phyloP scores from a whole-genome alignment of 2,329 filamentous ascomycete species.

The Ophiostoma sp. region DNA sequence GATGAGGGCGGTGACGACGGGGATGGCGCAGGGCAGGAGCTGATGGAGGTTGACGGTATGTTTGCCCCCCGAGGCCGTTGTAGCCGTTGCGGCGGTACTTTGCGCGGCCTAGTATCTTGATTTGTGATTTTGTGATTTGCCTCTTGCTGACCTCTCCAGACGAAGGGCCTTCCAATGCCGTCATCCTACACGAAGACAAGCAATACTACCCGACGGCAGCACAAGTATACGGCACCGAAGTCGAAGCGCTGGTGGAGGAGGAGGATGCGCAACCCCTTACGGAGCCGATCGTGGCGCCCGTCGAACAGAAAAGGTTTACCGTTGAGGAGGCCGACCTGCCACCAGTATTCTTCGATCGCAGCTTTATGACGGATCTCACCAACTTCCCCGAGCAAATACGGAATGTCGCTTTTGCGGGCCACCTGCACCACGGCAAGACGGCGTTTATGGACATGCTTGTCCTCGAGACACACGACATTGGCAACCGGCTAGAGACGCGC shows the following conservation, averaged over 20 bases:
- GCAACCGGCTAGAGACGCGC: slow-evolving; percentile 71
- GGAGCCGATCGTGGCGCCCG: slow-evolving; percentile 87
- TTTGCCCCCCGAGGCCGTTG: not conserved
- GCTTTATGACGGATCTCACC: slow-evolving; percentile 93
- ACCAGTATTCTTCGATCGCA: slow-evolving; percentile 77
- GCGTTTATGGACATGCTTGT: slow-evolving; percentile 98
- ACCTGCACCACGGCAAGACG: slow-evolving; percentile 96
- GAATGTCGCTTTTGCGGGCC: slow-evolving; percentile 86
- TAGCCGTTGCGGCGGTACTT: not conserved
- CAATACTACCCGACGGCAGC: slow-evolving; percentile 98
- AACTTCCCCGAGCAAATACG: slow-evolving; percentile 92
- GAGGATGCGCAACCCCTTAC: slow-evolving; percentile 92
- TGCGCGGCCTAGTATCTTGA: not conserved
- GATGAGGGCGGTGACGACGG: slow-evolving; percentile 61
- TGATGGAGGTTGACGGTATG: slow-evolving; percentile 89
- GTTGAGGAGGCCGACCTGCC: slow-evolving; percentile 89
- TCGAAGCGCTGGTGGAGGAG: slow-evolving; percentile 93
- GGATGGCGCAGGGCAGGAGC: slow-evolving; percentile 65
- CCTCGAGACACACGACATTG: slow-evolving; percentile 85
- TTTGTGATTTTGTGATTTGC: not conserved
- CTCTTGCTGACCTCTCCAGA: slow-evolving; percentile 39
- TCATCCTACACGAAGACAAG: slow-evolving; percentile 98
- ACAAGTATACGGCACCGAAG: slow-evolving; percentile 89
- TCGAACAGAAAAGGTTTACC: slow-evolving; percentile 93
- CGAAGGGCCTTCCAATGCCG: slow-evolving; percentile 87